phyloP scores from a whole-genome alignment of 805 yeast species.

The Zygoascus flipseniorum region DNA sequence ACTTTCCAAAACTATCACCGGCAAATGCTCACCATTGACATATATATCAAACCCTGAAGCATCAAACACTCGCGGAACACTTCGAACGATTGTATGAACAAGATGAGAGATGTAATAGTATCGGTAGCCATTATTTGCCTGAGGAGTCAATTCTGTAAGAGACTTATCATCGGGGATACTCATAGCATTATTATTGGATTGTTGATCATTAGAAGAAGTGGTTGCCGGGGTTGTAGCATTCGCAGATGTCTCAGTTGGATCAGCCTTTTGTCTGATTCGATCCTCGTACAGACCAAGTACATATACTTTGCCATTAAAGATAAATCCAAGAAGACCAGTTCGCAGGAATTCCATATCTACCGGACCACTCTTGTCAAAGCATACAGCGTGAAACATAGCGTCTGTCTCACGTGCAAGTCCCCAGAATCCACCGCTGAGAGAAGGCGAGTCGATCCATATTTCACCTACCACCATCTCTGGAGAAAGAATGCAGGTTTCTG shows the following conservation, averaged over 20 bases:
- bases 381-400: constrained; percentile 71
- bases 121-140: constrained; percentile 24
- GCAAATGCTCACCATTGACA: constrained; percentile 70
- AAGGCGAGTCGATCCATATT: constrained; percentile 94
- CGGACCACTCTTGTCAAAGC: constrained; percentile 61
- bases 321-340: constrained; percentile 86
- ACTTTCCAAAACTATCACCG: constrained; percentile 81
- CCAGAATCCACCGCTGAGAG: constrained; percentile 86
- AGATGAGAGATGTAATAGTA: constrained; percentile 85
- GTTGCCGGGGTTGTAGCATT: background rate
- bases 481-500: constrained; percentile 73
- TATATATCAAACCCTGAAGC: constrained; percentile 85
- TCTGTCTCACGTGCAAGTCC: constrained; percentile 60
- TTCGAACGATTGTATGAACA: constrained; percentile 72
- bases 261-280: constrained; percentile 60
- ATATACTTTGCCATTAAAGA: constrained; percentile 77
- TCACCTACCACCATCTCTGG: constrained; percentile 83
- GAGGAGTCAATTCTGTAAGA: background rate
- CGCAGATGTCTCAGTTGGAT: background rate
- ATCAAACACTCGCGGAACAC: constrained; percentile 74
- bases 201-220: background rate
- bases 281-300: constrained; percentile 89
- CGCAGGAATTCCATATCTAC: constrained; percentile 75
- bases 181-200: background rate
- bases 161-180: background rate